These are phyloP conservation scores for Calonectria ilicicola DNA, from an alignment of 2,329 filamentous ascomycete species.

Conservation along the genomic window DNA sequence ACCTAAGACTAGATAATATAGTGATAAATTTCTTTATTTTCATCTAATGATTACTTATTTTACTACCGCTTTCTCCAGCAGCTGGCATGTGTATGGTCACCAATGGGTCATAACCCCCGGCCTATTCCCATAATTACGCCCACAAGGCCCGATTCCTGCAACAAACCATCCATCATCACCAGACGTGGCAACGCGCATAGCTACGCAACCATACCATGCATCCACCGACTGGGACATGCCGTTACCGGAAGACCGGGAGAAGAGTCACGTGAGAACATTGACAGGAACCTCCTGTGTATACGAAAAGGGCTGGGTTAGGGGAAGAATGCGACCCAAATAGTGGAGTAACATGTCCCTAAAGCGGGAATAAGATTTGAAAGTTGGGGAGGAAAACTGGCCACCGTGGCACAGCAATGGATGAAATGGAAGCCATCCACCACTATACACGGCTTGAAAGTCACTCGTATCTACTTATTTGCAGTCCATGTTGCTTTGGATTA, in stretches of 20 bases:
- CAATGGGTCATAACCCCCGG: too few species aligned
- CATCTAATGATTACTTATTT: too few species aligned
- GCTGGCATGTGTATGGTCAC: too few species aligned
- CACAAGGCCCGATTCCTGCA: not conserved
- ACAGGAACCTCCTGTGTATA: not conserved
- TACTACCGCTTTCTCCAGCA: too few species aligned
- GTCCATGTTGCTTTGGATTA: not conserved
- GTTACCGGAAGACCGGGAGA: slow-evolving; percentile 3
- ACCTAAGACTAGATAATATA: too few species aligned
- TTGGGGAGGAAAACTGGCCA: not conserved
- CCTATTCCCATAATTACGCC: not conserved
- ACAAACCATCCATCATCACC: not conserved
- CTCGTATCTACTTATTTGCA: too few species aligned
- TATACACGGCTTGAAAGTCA: not conserved
- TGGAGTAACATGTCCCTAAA: not conserved
- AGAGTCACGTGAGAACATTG: not conserved
- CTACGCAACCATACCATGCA: not conserved
- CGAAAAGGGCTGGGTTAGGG: not conserved
- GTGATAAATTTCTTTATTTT: too few species aligned
- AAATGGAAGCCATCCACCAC: too few species aligned
- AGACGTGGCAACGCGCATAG: not conserved
- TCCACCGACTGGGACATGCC: not conserved
- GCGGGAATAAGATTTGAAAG: not conserved
- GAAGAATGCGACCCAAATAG: not conserved
- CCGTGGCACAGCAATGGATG: too few species aligned